Base-by-base conservation (phyloP, 2,329 filamentous ascomycete species). In the Talaromyces sp. region DNA sequence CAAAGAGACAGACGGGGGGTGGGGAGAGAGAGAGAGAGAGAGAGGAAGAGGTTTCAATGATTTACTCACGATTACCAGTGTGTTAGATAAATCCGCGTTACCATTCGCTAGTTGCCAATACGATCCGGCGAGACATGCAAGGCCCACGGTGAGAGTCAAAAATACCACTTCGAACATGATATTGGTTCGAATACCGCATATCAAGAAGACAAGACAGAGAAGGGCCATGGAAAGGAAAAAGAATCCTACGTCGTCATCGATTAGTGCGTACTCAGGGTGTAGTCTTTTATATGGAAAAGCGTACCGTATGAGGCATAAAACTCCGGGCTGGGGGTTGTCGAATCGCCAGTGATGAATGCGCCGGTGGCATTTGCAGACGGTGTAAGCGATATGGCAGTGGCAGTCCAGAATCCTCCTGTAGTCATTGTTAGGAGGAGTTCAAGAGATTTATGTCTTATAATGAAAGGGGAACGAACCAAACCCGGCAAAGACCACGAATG, bases 141-240 rank as follows among this genome's bases (percentile, higher is more conserved):
- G 89, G 2, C 79, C 75, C 11, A 84, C 67, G 17, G 81, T 70
- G n/a, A 91, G 79, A 1, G 77, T 77, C 60, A 84, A 66, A 76
- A 91, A 91, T 71, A 91, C 87, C 57, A 84, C 63, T 63, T 88
- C 81, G 72, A 90, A 89, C 69, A 84, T 79, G 9, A 89, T 58
- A 69, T 91, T 91, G 31, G 87, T 91, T 50, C 88, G 84, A 17
- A 90, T 75, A 1, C 88, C 81, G 73, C 85, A 88, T 68, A 91
- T 76, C 52, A 89, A 73, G 75, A 84, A 90, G 64, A 90, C 68
- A 61, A 89, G 71, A 69, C 81, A 84, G 28, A 89, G 73, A n/a
- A 89, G 61, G 2, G 75, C 83, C 86, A 89, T 88, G 62, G 81
- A 81, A 57, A 89, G 69, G 51, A 84, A 78, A 74, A 86, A 84